Evolutionary conservation across 106 monocot species (phyloP), one percentile per base, ranked within the genome.

Genomic region (Dioscorea zingiberensis): DNA sequence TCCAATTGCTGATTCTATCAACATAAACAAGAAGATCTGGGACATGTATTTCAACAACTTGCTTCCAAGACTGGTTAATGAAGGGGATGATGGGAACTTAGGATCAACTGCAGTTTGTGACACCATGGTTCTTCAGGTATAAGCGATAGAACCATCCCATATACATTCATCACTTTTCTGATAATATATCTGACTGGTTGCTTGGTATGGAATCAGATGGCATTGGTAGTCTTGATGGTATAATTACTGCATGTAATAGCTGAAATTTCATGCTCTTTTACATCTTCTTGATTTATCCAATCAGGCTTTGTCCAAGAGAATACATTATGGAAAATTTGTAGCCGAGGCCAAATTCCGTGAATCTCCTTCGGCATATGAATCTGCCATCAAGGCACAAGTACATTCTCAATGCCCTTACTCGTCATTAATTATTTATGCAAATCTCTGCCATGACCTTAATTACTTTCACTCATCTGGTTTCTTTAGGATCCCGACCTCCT

Each of bases 311-410:
- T 95, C 91, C n/a, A 91, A 95, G 71, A 83, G 95, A 75, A 97
- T 91, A 53, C 95, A 97, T 71, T 92, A 97, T 64, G 95, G 91
- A 5, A 97, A 91, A 70, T 97, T 86, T 71, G 91, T 97, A 4
- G 91, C 95, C n/a, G 95, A 97, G 75, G 95, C 85, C 3, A 97
- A 97, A 58, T 97, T 91, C 58, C 85, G 21, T 21, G 95, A 77
- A n/a, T 60, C 81, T 25, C 91, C 91, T 51, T 83, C 69, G 47
- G 59, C 67, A 46, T 97, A 86, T 46, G 69, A 77, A 71, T 53
- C 81, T 67, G 91, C 95, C 45, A 97, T 97, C 32, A 88, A 60
- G 81, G 83, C 85, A 38, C 91, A 88, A 61, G 95, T 97, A 73
- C 48, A 47, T 2, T 64, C 54, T 30, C 25, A 45, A 18, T n/a